These are phyloP conservation scores for Colletotrichum destructivum DNA, from an alignment of 2,329 filamentous ascomycete genomes.

Conservation along the genomic window DNA sequence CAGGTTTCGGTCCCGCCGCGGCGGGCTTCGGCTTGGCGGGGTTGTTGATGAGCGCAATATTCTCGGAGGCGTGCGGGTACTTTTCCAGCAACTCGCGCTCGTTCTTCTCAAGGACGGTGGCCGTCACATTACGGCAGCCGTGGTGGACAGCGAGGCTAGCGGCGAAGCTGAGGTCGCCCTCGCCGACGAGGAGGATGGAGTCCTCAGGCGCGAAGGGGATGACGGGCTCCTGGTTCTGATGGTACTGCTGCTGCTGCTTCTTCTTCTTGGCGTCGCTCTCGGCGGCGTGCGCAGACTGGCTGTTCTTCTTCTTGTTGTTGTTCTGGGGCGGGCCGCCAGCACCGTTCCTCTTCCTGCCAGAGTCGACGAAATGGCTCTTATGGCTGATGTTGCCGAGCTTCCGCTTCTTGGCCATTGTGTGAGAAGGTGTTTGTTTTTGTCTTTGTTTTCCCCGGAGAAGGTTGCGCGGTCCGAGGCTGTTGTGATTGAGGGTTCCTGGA, in stretches of 20 bases:
- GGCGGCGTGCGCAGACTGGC: constrained; percentile 32
- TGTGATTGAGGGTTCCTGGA: neutral
- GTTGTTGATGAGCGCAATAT: constrained; percentile 66
- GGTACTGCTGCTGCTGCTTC: constrained; percentile 45
- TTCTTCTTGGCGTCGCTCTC: constrained; percentile 36
- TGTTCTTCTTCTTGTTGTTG: constrained; percentile 41
- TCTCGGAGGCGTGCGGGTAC: constrained; percentile 78
- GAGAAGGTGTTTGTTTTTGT: constrained; percentile 4
- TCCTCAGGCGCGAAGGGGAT: constrained; percentile 79
- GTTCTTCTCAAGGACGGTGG: constrained; percentile 77
- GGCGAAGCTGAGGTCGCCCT: constrained; percentile 86
- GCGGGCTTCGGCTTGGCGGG: neutral
- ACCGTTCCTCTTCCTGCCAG: constrained; percentile 40
- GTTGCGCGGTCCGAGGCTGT: constrained; percentile 5
- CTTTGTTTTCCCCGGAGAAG: neutral
- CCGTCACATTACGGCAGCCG: constrained; percentile 76
- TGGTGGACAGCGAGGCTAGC: constrained; percentile 77
- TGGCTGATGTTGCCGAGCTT: constrained; percentile 54
- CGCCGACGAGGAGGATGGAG: constrained; percentile 82
- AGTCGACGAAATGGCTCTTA: constrained; percentile 39
- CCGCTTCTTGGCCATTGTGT: constrained; percentile 58
- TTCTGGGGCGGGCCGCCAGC: constrained; percentile 26
- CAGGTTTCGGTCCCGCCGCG: constrained; percentile 2
- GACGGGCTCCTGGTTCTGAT: constrained; percentile 60
- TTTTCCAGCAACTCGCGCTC: constrained; percentile 74